Base-by-base conservation (phyloP, 805 yeast species). In the Ogataea nakhonphanomensis region DNA sequence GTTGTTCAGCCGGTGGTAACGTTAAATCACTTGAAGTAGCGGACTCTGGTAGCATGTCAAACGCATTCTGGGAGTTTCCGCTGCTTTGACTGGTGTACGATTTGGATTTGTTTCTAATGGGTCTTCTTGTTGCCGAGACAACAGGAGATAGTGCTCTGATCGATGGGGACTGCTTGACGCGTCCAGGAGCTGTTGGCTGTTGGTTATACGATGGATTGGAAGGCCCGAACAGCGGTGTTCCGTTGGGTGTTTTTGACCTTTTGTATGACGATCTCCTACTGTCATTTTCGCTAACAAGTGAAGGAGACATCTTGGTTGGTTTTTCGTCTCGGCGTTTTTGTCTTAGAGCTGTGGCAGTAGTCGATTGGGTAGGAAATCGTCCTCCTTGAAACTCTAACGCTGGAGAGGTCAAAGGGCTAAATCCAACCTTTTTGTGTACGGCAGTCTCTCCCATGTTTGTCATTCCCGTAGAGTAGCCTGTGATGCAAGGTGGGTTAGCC, bases 391-490 rank as follows among this genome's bases (percentile, higher is more conserved):
- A 84, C 44, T 69, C 74, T 42, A 81, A 58, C 3, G 86, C 86
- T 0, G 89, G 89, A 0, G 86, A 79, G 3, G 88, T 78, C 51
- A 82, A 65, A 0, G 89, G 79, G 20, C 70, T 63, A 54, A 55
- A 65, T 5, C 61, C 58, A 2, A 49, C 41, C 38, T 53, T 49
- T 30, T 46, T 51, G 10, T 27, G 29, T 12, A 37, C 22, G 3
- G 27, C 25, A 17, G 8, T 25, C 8, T 40, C 28, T 8, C 8
- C 15, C 11, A 27, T 21, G 24, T 25, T 41, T 15, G 34, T 15
- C 25, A 30, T n/a, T 25, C 30, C 24, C 24, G 33, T 8, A 14
- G 11, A 13, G 25, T 23, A 41, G 12, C 31, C 33, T 4, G 25
- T 30, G 13, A 11, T 25, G 11, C 27, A 20, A 20, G 37, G 51